A percentile compares a stretch with the other conserved stretches of the same genome.
Conservation (phyloP, 129 eudicot genomes). For the Arctium lappa region DNA sequence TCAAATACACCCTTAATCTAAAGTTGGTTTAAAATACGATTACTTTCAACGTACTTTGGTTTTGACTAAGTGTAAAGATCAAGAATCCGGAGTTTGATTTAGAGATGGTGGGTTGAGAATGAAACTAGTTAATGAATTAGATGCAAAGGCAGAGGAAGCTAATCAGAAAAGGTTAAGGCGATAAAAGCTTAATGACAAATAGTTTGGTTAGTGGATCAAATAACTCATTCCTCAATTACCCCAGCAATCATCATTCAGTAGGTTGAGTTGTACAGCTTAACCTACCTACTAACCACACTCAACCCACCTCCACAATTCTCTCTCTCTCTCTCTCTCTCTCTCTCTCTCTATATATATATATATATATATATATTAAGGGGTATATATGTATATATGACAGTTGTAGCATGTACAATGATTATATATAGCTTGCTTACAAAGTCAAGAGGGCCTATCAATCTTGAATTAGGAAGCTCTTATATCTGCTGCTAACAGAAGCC, state of each 20-base stretch:
- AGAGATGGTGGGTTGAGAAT: neutral
- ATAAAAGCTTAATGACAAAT: slow-evolving; percentile 26
- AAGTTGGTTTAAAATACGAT: neutral
- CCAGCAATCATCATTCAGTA: slow-evolving; percentile 37
- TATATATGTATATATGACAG: slow-evolving; percentile 9
- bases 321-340: neutral
- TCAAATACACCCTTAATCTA: neutral
- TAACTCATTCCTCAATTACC: slow-evolving; percentile 18
- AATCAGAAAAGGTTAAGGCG: neutral
- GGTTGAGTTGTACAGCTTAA: slow-evolving; percentile 83
- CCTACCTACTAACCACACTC: slow-evolving; percentile 63
- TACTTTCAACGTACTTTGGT: slow-evolving; percentile 2
- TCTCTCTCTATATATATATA: neutral
- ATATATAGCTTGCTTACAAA: slow-evolving; percentile 49
- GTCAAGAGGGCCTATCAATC: slow-evolving; percentile 26
- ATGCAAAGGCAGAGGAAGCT: slow-evolving; percentile 21
- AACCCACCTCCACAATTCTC: slow-evolving; percentile 34
- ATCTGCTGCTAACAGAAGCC: slow-evolving; percentile 5
- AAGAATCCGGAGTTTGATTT: slow-evolving; percentile 1
- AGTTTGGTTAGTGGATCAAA: slow-evolving; percentile 31
- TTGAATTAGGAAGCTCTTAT: slow-evolving; percentile 18
- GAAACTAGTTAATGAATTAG: slow-evolving; percentile 13
- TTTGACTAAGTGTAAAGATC: neutral
- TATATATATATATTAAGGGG: neutral
- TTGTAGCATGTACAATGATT: slow-evolving; percentile 39